phyloP scores from a whole-genome alignment of 2,329 filamentous ascomycete species.

The Trichoderma hamatum region DNA sequence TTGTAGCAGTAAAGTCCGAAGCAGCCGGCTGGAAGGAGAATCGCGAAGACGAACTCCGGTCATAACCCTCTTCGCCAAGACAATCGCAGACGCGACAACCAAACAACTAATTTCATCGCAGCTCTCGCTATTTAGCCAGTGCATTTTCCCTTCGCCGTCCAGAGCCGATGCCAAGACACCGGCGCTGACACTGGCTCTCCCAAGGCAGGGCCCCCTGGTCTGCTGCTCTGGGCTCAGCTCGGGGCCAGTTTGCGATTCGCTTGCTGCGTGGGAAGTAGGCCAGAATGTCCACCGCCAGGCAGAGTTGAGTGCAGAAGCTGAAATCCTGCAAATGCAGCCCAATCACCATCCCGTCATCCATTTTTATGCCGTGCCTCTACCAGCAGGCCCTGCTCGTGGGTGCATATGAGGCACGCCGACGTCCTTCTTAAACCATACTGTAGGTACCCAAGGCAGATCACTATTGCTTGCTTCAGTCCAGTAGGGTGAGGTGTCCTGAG shows the following conservation, averaged over 20 bases:
- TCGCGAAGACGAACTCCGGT: not conserved
- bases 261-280: not conserved
- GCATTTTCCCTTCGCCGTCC: not conserved
- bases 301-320: not conserved
- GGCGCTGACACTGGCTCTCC: not conserved
- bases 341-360: not conserved
- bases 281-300: not conserved
- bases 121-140: not conserved
- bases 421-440: too few species aligned
- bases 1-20: not conserved
- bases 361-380: not conserved
- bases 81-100: not conserved
- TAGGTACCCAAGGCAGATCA: too few species aligned
- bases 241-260: conserved; percentile 1
- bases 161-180: conserved; percentile 11
- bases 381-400: too few species aligned
- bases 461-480: not conserved
- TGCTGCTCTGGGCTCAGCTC: not conserved
- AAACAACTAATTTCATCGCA: too few species aligned
- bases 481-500: not conserved
- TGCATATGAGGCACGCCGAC: too few species aligned
- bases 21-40: not conserved
- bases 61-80: not conserved
- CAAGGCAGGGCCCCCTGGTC: conserved; percentile 4
- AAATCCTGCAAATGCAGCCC: not conserved